phyloP scores from a whole-genome alignment of 306 rosid species.

The Senna siamea region DNA sequence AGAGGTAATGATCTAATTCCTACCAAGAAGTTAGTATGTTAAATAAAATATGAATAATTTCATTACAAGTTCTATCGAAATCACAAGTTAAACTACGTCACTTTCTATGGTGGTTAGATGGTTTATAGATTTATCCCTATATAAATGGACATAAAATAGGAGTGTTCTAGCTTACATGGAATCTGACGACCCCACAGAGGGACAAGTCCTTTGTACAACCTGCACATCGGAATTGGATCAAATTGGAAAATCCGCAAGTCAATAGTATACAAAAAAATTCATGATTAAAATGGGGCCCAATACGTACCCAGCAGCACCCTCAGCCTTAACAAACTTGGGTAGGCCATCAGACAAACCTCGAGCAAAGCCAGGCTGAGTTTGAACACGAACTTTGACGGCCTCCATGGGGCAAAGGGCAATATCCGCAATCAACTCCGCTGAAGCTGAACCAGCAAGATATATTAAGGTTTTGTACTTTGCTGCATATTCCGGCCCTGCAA shows the following conservation, averaged over 20 bases:
- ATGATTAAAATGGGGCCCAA: not conserved
- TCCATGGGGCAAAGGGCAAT: constrained; percentile 87
- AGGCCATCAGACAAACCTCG: constrained; percentile 77
- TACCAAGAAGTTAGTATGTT: too few species aligned
- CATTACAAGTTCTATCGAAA: not conserved
- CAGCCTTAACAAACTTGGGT: constrained; percentile 70
- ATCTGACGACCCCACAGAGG: constrained; percentile 97
- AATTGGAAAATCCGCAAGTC: not conserved
- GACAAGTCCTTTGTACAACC: constrained; percentile 80
- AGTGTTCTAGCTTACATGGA: constrained; percentile 66
- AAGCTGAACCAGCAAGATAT: constrained; percentile 82
- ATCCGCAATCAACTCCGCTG: constrained; percentile 85
- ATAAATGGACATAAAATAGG: constrained; percentile 5
- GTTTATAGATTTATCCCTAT: constrained; percentile 5
- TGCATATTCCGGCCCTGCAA: constrained; percentile 77
- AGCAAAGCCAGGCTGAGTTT: constrained; percentile 91
- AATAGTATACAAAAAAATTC: not conserved
- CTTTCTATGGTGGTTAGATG: not conserved
- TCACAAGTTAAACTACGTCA: not conserved
- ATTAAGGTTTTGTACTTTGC: constrained; percentile 77
- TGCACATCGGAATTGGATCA: constrained; percentile 39
- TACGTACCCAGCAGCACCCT: constrained; percentile 64
- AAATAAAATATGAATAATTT: too few species aligned
- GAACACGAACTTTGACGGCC: constrained; percentile 89
- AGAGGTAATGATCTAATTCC: too few species aligned